Conservation (phyloP, 441 rosid genomes). For the Kokia cookei region DNA sequence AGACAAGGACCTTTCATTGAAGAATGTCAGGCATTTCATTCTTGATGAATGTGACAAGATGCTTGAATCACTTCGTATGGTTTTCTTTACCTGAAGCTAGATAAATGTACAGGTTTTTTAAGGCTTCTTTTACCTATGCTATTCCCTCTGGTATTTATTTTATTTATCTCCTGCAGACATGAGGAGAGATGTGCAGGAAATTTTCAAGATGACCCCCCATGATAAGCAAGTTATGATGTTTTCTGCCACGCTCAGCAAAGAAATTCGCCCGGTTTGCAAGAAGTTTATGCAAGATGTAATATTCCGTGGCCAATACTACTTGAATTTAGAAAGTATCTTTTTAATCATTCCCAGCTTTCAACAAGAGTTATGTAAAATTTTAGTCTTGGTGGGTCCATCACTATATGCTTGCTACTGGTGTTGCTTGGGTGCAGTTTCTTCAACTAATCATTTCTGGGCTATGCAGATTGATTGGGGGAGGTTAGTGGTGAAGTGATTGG, state of each 20-base stretch:
- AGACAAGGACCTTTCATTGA: conserved; percentile 90
- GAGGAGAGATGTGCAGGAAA: conserved; percentile 97
- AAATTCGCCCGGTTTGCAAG: conserved; percentile 98
- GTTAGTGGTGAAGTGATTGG: background rate
- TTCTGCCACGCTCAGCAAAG: conserved; percentile 99
- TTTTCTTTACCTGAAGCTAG: background rate
- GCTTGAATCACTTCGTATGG: conserved; percentile 95
- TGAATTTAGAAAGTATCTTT: conserved; percentile 51
- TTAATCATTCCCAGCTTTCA: conserved; percentile 41
- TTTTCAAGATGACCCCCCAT: conserved; percentile 97
- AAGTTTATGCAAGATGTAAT: conserved; percentile 99
- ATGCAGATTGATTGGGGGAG: conserved; percentile 14
- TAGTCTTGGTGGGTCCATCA: conserved; percentile 19
- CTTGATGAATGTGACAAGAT: conserved; percentile 99
- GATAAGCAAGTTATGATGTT: conserved; percentile 99
- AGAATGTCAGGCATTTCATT: conserved; percentile 98
- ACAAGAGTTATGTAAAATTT: conserved; percentile 20
- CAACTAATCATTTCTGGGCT: conserved; percentile 8
- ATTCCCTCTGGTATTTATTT: background rate
- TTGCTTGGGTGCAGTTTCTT: conserved; percentile 10
- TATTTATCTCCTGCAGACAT: conserved; percentile 48
- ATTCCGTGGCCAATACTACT: conserved; percentile 56
- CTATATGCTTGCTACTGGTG: conserved; percentile 9
- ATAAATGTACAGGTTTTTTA: background rate
- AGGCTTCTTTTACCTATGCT: background rate